Base-by-base conservation (phyloP, 106 monocot genomes). In the Acorus gramineus region DNA sequence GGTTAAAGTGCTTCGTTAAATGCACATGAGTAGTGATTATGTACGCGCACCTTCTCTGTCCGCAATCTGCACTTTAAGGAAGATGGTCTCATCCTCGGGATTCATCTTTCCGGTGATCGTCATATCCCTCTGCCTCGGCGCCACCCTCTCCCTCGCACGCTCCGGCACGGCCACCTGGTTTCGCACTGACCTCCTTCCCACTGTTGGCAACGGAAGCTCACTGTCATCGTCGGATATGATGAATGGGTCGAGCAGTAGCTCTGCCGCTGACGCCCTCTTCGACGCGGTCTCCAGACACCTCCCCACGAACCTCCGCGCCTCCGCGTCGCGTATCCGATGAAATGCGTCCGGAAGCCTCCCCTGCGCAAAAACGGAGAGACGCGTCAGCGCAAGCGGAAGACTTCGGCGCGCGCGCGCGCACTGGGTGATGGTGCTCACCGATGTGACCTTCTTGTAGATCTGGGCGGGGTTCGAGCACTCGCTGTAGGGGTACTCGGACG, bases 391-490 rank as follows among this genome's bases (percentile, higher is more conserved):
- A 28, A 28, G 28, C 0, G 28, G 1, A 28, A 28, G 28, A 28
- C 28, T 28, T 28, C 1, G 28, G 28, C 28, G 28, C 28, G 28
- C 28, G 28, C 28, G 28, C 28, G 28, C 28, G 13, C 4, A 6
- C 11, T 6, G 2, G 46, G 6, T 13, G 9, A 48, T 42, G 11
- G 28, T 13, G 6, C 78, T 51, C 71, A 85, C 94, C 47, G 81
- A 77, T 10, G 91, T 89, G 55, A 99, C 98, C 72, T 99, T 99
- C 73, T 86, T 92, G 69, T 99, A 99, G 67, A 99, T 99, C 77
- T 99, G 98, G 9, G 98, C 98, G 8, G 98, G 85, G 65, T 99
- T 99, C n/a, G 68, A 73, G 66, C 98, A 99, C 71, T 99, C 98
- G 68, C 81, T 89, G 66, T 99, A 99, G 6, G 98, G 98, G 67